These are phyloP conservation scores for Penicillium cosmopolitanum DNA, from an alignment of 495 filamentous ascomycete genomes.

Conservation along the genomic window DNA sequence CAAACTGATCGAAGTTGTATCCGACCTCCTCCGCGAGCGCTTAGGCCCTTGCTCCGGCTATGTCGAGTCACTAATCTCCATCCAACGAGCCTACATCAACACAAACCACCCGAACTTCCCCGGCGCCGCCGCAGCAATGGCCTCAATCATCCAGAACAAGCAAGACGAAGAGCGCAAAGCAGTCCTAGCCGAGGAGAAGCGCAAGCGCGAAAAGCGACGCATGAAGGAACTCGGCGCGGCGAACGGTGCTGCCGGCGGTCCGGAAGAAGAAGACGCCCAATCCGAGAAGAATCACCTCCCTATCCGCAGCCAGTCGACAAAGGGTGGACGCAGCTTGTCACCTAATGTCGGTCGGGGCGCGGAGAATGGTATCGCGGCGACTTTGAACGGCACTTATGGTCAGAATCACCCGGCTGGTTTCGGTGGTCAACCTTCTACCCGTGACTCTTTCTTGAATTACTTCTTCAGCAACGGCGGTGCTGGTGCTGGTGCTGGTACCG, in stretches of 20 bases:
- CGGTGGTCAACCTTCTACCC: constrained; percentile 47
- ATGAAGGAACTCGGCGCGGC: constrained; percentile 72
- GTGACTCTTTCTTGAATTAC: constrained; percentile 95
- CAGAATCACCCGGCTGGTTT: constrained; percentile 48
- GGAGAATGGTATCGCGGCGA: constrained; percentile 62
- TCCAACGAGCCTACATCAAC: constrained; percentile 98
- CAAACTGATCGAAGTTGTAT: constrained; percentile 98
- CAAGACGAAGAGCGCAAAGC: constrained; percentile 90
- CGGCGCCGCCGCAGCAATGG: constrained; percentile 97
- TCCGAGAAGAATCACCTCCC: constrained; percentile 55
- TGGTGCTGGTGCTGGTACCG: constrained; percentile 45
- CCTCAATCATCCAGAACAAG: constrained; percentile 88
- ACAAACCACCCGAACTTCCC: constrained; percentile 99
- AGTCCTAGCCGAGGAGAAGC: constrained; percentile 76
- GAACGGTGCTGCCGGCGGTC: constrained; percentile 64
- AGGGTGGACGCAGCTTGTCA: constrained; percentile 75
- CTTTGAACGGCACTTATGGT: constrained; percentile 62
- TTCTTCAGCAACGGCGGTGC: constrained; percentile 94
- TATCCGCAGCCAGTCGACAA: constrained; percentile 61
- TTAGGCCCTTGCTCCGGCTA: constrained; percentile 86
- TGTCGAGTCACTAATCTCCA: constrained; percentile 94
- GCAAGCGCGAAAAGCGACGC: constrained; percentile 79
- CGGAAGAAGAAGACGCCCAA: constrained; percentile 71
- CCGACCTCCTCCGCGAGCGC: constrained; percentile 90
- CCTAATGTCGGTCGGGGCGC: constrained; percentile 72